Conservation (phyloP, 2,329 filamentous ascomycete species). For the Graphilbum ipis-grandicollis region DNA sequence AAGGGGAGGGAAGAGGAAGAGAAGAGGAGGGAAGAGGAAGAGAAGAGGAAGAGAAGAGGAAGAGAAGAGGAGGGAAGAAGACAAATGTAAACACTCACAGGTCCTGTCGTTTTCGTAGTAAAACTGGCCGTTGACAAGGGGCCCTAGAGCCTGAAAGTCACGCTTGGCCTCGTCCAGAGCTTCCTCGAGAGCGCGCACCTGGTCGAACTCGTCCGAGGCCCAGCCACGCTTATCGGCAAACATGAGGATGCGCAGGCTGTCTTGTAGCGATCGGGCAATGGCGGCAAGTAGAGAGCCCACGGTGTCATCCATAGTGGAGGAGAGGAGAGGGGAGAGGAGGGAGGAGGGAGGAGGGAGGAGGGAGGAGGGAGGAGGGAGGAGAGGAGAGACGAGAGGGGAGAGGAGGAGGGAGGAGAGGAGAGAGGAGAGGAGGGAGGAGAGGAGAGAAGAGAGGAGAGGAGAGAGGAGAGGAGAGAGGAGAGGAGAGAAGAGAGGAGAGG, state of each 20-base stretch:
- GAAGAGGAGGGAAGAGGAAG: conserved; percentile 1
- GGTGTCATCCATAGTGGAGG: conserved; percentile 19
- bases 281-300: conserved; percentile 40
- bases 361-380: neutral
- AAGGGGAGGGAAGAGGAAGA: neutral
- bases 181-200: conserved; percentile 34
- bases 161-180: conserved; percentile 41
- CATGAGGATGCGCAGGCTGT: conserved; percentile 34
- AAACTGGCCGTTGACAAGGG: conserved; percentile 34
- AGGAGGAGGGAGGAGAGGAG: neutral
- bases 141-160: conserved; percentile 41
- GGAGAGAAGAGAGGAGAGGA: neutral
- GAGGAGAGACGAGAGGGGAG: neutral
- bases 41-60: neutral
- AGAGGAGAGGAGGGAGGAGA: neutral
- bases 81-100: conserved; percentile 20
- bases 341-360: neutral
- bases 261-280: conserved; percentile 35
- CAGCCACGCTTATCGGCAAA: conserved; percentile 41
- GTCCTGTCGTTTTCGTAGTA: conserved; percentile 39
- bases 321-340: neutral
- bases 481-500: too few species aligned
- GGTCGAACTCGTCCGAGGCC: conserved; percentile 42
- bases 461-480: neutral
- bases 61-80: neutral